Base-by-base conservation (phyloP, 2,329 filamentous ascomycete species). In the Albophoma yamanashiensis region DNA sequence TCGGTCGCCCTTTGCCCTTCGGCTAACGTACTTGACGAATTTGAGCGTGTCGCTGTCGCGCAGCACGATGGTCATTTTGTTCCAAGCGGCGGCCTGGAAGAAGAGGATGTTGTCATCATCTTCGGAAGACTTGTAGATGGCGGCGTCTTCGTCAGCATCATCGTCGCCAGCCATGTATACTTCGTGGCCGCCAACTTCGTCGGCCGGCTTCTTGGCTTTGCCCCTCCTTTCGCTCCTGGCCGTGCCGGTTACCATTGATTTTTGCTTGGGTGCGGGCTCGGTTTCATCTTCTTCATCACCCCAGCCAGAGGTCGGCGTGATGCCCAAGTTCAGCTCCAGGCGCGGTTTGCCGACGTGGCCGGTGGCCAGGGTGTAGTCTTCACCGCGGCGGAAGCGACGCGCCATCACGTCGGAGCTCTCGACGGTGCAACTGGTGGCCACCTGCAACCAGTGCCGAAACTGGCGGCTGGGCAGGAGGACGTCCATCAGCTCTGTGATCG, bases 21-120 rank as follows among this genome's bases (percentile, higher is more conserved):
- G 81, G 74, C 89, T 95, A 27, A 99, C 89, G 73, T 97, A 99
- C 79, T 97, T 99, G 69, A 97, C 92, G 71, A 99, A 99, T 72
- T 91, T 88, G 70, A 99, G 79, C 17, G 89, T 88, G 17, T 91
- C 92, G 65, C 84, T 86, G 71, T 99, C 94, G 61, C 94, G 83
- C 66, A 97, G 78, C 39, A 97, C 94, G 65, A 99, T 85, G 64
- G 88, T 92, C 78, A 99, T 81, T 64, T 89, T 91, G 74, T 97
- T 97, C 94, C 94, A 99, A 20, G 82, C 73, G 1, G 82, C 80
- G 11, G 80, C 79, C 72, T 85, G 82, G 77, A 83, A 84, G 74
- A 85, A 85, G 55, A 86, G 76, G 63, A 85, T 84, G 71, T 85
- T 85, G 75, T 86, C 82, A 56, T 96, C 92, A 59, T 95, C 93